Conservation (phyloP, 2,329 filamentous ascomycete species). For the Pestalotiopsis sp. region DNA sequence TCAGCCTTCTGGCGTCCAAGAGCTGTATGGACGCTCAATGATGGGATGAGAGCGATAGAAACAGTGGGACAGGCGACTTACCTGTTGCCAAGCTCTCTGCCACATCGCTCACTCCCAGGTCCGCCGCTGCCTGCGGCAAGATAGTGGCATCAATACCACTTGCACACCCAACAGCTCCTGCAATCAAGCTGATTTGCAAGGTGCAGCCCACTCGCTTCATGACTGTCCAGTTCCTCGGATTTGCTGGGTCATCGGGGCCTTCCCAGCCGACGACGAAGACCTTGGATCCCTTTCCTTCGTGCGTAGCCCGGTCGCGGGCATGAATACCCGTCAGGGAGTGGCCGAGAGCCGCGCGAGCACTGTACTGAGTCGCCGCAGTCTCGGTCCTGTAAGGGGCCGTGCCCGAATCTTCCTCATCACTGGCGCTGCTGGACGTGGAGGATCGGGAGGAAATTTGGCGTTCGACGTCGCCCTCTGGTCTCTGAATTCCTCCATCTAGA, state of each 20-base stretch:
- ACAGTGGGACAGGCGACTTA: constrained; percentile 15
- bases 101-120: constrained; percentile 52
- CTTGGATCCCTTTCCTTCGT: constrained; percentile 28
- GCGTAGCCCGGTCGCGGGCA: constrained; percentile 27
- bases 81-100: constrained; percentile 52
- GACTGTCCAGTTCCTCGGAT: constrained; percentile 41
- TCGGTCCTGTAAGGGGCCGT: constrained; percentile 15
- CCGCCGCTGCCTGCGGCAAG: constrained; percentile 43
- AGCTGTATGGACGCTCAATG: neutral
- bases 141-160: constrained; percentile 56
- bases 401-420: neutral
- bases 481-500: neutral
- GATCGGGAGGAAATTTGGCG: neutral
- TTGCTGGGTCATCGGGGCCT: constrained; percentile 36
- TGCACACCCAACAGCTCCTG: constrained; percentile 51
- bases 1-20: neutral
- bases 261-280: constrained; percentile 46
- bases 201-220: constrained; percentile 39
- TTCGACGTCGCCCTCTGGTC: neutral
- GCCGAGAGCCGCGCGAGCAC: constrained; percentile 25
- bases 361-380: constrained; percentile 22
- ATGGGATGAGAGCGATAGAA: neutral
- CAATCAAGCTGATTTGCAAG: constrained; percentile 48
- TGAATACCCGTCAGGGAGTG: constrained; percentile 33
- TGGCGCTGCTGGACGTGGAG: neutral